A percentile compares a stretch with the other conserved stretches of the same genome.
phyloP scores from a whole-genome alignment of 805 yeast genomes.

The Wickerhamomyces xylosicus region DNA sequence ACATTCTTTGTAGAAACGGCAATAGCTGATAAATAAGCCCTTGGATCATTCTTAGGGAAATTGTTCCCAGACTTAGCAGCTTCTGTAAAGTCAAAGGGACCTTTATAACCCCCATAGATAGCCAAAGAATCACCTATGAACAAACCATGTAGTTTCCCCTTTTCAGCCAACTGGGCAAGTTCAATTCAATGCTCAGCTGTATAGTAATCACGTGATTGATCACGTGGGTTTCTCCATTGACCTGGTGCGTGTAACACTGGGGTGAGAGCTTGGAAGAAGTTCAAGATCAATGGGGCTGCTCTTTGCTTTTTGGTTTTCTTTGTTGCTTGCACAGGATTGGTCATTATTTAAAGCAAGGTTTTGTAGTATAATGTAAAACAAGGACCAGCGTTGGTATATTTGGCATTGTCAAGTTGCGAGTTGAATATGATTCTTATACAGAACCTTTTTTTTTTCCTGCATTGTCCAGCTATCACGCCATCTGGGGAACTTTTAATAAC shows the following conservation, averaged over 20 bases:
- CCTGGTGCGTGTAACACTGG: slow-evolving; percentile 16
- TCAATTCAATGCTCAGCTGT: slow-evolving; percentile 28
- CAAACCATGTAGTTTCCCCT: slow-evolving; percentile 28
- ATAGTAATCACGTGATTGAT: slow-evolving; percentile 11
- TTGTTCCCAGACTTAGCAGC: slow-evolving; percentile 25
- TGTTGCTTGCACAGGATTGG: too few relatives aligned
- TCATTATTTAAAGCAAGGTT: too few relatives aligned
- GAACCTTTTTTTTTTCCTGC: too few relatives aligned
- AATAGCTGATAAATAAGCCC: slow-evolving; percentile 28
- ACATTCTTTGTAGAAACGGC: slow-evolving; percentile 33
- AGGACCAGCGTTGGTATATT: too few relatives aligned
- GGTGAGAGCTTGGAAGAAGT: slow-evolving; percentile 15
- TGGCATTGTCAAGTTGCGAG: too few relatives aligned
- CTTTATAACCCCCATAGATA: slow-evolving; percentile 31
- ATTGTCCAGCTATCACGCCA: too few relatives aligned
- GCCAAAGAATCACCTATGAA: slow-evolving; percentile 33
- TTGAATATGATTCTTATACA: too few relatives aligned
- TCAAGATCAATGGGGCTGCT: slow-evolving; percentile 13
- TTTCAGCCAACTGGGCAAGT: slow-evolving; percentile 27
- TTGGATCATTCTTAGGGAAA: slow-evolving; percentile 30
- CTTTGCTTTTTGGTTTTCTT: too few relatives aligned
- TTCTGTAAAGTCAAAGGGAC: slow-evolving; percentile 26
- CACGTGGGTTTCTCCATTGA: slow-evolving; percentile 16
- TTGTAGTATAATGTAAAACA: too few relatives aligned
- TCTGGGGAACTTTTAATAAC: too few relatives aligned